Evolutionary conservation across 73 alveolate species (phyloP), one percentile per base, ranked within the genome.

Genomic region (Stentor roeselii): DNA sequence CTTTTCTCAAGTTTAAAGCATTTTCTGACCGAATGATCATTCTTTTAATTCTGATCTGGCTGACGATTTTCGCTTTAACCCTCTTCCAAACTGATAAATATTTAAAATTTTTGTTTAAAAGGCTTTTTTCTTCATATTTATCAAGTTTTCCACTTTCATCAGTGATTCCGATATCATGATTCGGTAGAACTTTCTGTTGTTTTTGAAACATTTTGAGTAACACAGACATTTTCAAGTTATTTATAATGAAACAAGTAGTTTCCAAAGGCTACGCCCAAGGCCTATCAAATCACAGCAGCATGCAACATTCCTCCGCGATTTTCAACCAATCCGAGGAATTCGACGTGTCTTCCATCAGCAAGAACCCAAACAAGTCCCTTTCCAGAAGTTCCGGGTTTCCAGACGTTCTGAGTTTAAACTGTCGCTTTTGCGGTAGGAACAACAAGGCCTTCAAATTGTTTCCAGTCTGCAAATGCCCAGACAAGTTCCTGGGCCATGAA

Each of bases 231-330:
- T n/a, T n/a, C n/a, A n/a, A n/a, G n/a, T n/a, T n/a, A n/a, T n/a
- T n/a, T n/a, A n/a, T n/a, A n/a, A 50, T 50, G 67, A 50, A 50
- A 50, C 30, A 50, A 6, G 67, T 21, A 6, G 21, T 50, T 6
- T 11, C 67, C 6, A 50, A 50, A 50, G 80, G 80, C 3, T 67
- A 21, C 42, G 80, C 80, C 34, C 0, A 0, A 30, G 80, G 80
- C 15, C 80, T 67, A 27, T 67, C 80, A 21, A 67, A 34, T 67
- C 80, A 67, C 80, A 67, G 80, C 80, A 67, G 80, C 41, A 67
- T 67, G 80, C 80, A 32, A 34, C 21, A 67, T 34, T 32, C 80
- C 14, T 67, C 80, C 34, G n/a, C 37, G 21, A 67, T 67, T 36
- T 67, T 67, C 2, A 21, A 67, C 14, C 21, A 67, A 2, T 67